Percentiles rank a stretch among this genome's conserved stretches.
Evolutionary conservation across 2,329 filamentous ascomycete species (phyloP).

Genomic region (Aspergillus novofumigatus): DNA sequence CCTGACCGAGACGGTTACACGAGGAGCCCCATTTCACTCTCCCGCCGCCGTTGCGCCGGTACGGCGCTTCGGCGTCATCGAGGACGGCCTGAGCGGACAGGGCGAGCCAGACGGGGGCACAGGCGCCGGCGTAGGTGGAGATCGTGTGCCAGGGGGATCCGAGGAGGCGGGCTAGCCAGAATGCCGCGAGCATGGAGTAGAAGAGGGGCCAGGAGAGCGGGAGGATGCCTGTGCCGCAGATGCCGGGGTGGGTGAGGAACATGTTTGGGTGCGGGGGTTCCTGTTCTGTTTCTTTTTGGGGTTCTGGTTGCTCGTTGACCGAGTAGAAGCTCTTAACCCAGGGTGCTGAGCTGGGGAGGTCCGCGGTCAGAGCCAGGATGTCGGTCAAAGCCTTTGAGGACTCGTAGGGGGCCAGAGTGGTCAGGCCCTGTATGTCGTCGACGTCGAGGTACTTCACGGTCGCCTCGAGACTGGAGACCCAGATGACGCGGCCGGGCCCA

Average conservation of each 20-base stretch:
- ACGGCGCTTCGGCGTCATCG: slow-evolving; percentile 36
- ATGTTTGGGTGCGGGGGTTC: slow-evolving; percentile 51
- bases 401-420: slow-evolving; percentile 67
- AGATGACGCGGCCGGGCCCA: slow-evolving; percentile 66
- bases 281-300: slow-evolving; percentile 15
- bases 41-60: slow-evolving; percentile 56
- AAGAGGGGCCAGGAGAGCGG: slow-evolving; percentile 67
- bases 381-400: slow-evolving; percentile 84
- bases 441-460: slow-evolving; percentile 53
- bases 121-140: slow-evolving; percentile 71
- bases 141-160: slow-evolving; percentile 87
- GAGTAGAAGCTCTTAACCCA: slow-evolving; percentile 57
- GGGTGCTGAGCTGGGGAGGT: slow-evolving; percentile 59
- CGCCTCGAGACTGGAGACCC: slow-evolving; percentile 80
- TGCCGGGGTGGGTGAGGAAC: slow-evolving; percentile 80
- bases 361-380: slow-evolving; percentile 68
- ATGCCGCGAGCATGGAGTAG: slow-evolving; percentile 62
- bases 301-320: slow-evolving; percentile 20
- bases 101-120: slow-evolving; percentile 72
- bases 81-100: slow-evolving; percentile 56
- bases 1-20: slow-evolving; percentile 55
- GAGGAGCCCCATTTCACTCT: slow-evolving; percentile 81
- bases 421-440: slow-evolving; percentile 72
- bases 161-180: slow-evolving; percentile 69
- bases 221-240: slow-evolving; percentile 78